Evolutionary conservation across 2,329 filamentous ascomycete genomes (phyloP).

Genomic region (Pseudophaeomoniella oleicola): DNA sequence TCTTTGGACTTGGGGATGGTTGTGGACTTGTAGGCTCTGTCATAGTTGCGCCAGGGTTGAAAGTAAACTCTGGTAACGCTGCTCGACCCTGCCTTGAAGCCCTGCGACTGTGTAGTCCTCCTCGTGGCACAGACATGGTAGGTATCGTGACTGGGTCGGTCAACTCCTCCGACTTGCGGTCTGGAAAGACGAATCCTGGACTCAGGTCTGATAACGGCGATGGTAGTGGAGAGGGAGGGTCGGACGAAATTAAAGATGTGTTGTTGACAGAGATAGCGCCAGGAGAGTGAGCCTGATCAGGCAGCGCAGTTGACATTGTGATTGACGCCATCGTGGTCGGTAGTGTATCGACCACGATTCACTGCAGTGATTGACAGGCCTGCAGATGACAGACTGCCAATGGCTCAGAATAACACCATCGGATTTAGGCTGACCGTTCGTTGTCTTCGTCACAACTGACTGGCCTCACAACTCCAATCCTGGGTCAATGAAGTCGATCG

Average conservation of each 20-base stretch:
- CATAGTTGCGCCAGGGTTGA: slow-evolving; percentile 7
- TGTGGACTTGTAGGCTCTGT: slow-evolving; percentile 5
- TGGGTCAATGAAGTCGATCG: too few species aligned
- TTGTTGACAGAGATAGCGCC: not conserved
- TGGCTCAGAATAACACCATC: not conserved
- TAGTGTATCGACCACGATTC: not conserved
- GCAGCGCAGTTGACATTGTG: slow-evolving; percentile 7
- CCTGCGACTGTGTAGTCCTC: not conserved
- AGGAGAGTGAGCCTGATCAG: slow-evolving; percentile 4
- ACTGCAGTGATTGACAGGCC: not conserved
- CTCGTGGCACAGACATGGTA: not conserved
- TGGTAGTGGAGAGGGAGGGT: not conserved
- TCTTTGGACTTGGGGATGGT: slow-evolving; percentile 8
- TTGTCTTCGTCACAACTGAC: too few species aligned
- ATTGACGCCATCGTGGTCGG: slow-evolving; percentile 6
- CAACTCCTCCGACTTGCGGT: not conserved
- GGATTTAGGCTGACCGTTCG: too few species aligned
- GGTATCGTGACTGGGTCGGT: not conserved
- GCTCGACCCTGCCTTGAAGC: slow-evolving; percentile 1
- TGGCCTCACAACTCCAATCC: too few species aligned
- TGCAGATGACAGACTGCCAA: not conserved
- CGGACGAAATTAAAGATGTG: not conserved
- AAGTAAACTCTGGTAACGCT: slow-evolving; percentile 10
- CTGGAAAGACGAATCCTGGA: not conserved
- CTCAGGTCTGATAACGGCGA: too few species aligned